A percentile compares a stretch with the other conserved stretches of the same genome.
phyloP scores from a whole-genome alignment of 2,329 filamentous ascomycete species.

The Emericellopsis cladophorae region DNA sequence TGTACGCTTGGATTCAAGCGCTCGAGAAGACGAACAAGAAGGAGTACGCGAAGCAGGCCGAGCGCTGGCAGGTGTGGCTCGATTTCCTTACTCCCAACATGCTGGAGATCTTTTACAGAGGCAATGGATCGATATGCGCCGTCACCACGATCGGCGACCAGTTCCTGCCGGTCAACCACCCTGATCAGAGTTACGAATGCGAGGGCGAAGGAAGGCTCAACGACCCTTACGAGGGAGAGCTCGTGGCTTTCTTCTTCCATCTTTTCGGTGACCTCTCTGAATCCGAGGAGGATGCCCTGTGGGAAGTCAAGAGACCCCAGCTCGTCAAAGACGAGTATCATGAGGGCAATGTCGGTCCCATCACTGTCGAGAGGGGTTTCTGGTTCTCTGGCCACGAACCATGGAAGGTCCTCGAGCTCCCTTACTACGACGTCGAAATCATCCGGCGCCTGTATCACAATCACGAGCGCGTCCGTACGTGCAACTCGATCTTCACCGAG shows the following conservation, averaged over 20 bases:
- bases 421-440: slow-evolving; percentile 26
- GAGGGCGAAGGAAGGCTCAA: slow-evolving; percentile 20
- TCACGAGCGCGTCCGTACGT: slow-evolving; percentile 25
- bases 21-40: slow-evolving; percentile 14
- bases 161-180: slow-evolving; percentile 12
- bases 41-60: slow-evolving; percentile 14
- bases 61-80: slow-evolving; percentile 23
- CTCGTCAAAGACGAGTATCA: slow-evolving; percentile 22
- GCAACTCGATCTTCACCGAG: slow-evolving; percentile 23
- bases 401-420: slow-evolving; percentile 28
- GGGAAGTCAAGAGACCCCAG: slow-evolving; percentile 23
- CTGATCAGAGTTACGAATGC: slow-evolving; percentile 19
- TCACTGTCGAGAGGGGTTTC: slow-evolving; percentile 26
- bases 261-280: slow-evolving; percentile 20
- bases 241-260: slow-evolving; percentile 25
- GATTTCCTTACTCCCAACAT: slow-evolving; percentile 24
- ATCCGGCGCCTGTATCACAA: slow-evolving; percentile 24
- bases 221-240: slow-evolving; percentile 29
- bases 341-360: slow-evolving; percentile 20
- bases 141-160: slow-evolving; percentile 23
- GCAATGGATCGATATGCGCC: slow-evolving; percentile 23
- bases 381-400: slow-evolving; percentile 28
- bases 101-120: slow-evolving; percentile 21
- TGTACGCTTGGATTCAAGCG: slow-evolving; percentile 24
- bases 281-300: slow-evolving; percentile 19